Base-by-base conservation (phyloP, 805 yeast genomes). In the Cyberlindnera sargentensis region DNA sequence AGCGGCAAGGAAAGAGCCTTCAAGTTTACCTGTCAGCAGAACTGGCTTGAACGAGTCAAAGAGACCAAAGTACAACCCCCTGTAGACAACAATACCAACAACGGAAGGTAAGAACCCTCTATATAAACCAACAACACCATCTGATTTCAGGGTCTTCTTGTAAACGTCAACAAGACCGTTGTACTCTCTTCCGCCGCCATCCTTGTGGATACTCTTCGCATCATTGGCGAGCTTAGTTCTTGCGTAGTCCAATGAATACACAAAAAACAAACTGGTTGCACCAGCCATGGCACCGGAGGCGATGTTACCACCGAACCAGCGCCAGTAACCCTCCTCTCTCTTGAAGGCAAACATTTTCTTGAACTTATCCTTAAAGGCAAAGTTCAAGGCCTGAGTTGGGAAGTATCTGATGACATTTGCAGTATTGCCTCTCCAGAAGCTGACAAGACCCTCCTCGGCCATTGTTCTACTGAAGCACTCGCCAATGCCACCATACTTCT, bases 341-440 rank as follows among this genome's bases (percentile, higher is more conserved):
- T 85, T 87, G 83, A 85, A 86, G 71, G 95, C 95, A 68, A 88
- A 87, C 82, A 87, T 72, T 60, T 79, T 77, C 82, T 88, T 88
- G 75, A 87, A 84, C 75, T 86, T 84, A 70, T 88, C 96, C 78
- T 86, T 88, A 87, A 88, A 88, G 62, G 96, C 96, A 65, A 88
- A 88, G 82, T 88, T 88, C 68, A 88, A 79, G 61, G 96, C 96
- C 73, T 88, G 96, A 67, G 96, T 88, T 69, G 96, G 96, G 91
- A 88, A 88, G 80, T 88, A 88, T 78, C 96, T 85, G 75, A 88
- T 81, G 65, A 88, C 96, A 72, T 88, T 88, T 61, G 96, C 96
- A 55, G 95, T 88, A 86, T 88, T 88, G 79, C 96, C 96, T 82
- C 95, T 83, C 96, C 96, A 88, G 87, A 88, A 86, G 49, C 96